Evolutionary conservation across 768 basidiomycete genomes (phyloP), one percentile per base, ranked within the genome.

Genomic region (Omphalotus guepiniiformis): DNA sequence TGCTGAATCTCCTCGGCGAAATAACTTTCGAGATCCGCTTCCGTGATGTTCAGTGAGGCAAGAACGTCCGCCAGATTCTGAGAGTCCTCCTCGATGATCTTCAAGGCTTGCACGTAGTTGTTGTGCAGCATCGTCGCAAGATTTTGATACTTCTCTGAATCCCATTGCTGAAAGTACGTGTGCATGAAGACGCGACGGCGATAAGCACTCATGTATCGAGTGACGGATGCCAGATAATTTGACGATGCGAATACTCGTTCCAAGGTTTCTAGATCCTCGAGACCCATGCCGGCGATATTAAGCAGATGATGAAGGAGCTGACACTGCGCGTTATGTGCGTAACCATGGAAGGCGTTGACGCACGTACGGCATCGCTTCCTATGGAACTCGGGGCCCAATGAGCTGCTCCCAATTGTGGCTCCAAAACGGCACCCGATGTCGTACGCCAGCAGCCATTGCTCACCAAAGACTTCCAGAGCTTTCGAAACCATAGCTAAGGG

Each of bases 21-120:
- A 50, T 51, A 64, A 1, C 6, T 12, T 2, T 57, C 46, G n/a
- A 66, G 55, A 16, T 58, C 55, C 3, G 26, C 41, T 42, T 19
- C 63, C 77, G 88, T 25, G 89, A 92, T 62, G 73, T 92, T 38
- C 79, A 89, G 16, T 87, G 86, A 9, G 90, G 91, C 58, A 92
- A 93, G 60, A 53, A 90, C 42, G 67, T 93, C 36, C 66, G 91
- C 45, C 86, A 86, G 44, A 70, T 66, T 35, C 63, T 74, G 6
- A 88, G 89, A 1, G 61, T 87, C 9, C 70, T 92, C 41, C 41
- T 42, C 18, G 18, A 42, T 42, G 41, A 42, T 42, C 18, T 19
- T 42, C 8, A 27, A 18, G 6, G 12, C 16, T 60, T 78, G 16
- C 77, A 79, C 61, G 87, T 87, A 43, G 9, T 80, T 63, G 38